These are phyloP conservation scores for Diplodia sapinea DNA, from an alignment of 2,329 filamentous ascomycete genomes.

Conservation along the genomic window DNA sequence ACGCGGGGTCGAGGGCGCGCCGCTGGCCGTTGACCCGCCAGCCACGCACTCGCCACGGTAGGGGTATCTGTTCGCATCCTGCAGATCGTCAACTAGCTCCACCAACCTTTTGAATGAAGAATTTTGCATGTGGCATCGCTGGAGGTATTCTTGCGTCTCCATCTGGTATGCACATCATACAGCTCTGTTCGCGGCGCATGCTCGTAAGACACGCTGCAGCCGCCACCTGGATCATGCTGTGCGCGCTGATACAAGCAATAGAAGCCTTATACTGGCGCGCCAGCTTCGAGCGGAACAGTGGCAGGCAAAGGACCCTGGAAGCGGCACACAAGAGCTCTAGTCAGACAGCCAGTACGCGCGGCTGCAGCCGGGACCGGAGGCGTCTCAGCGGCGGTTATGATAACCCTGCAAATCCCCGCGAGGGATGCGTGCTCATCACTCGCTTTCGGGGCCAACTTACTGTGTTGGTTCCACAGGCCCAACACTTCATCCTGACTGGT, in stretches of 20 bases:
- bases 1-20: background rate
- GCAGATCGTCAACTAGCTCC: background rate
- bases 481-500: background rate
- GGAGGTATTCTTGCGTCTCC: background rate
- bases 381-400: background rate
- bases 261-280: too few relatives aligned
- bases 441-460: background rate
- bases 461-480: background rate
- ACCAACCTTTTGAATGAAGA: background rate
- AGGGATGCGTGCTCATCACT: background rate
- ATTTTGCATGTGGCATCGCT: background rate
- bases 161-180: background rate
- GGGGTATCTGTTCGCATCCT: background rate
- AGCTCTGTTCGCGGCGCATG: background rate
- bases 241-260: too few relatives aligned
- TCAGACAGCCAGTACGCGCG: background rate
- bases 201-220: background rate
- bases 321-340: background rate
- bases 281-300: background rate
- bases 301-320: background rate
- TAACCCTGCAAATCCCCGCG: background rate
- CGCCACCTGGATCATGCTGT: background rate
- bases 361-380: background rate
- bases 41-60: background rate
- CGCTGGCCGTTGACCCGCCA: conserved; percentile 15